phyloP scores from a whole-genome alignment of 768 basidiomycete genomes.

The Kondoa malvinella region DNA sequence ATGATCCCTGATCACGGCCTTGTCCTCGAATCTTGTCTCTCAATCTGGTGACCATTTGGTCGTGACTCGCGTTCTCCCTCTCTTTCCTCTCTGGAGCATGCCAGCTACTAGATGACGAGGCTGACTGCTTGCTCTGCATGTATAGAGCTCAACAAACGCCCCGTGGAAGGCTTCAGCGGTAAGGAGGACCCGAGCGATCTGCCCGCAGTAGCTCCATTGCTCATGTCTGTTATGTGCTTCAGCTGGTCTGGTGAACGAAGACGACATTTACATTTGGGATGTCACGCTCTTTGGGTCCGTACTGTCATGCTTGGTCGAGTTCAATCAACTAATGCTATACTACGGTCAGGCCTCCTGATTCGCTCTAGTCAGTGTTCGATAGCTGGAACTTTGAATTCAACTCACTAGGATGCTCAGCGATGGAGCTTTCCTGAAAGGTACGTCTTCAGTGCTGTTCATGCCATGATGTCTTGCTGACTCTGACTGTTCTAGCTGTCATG shows the following conservation, averaged over 20 bases:
- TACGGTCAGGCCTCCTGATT: conserved; percentile 62
- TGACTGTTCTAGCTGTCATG: not conserved
- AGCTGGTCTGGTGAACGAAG: conserved; percentile 89
- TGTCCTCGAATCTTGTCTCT: no score
- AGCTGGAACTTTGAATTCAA: conserved; percentile 4
- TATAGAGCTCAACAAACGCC: not conserved
- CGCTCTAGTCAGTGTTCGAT: conserved; percentile 71
- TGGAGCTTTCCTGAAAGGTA: conserved; percentile 87
- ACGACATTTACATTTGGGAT: conserved; percentile 93
- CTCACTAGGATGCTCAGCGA: conserved; percentile 41
- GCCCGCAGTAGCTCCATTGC: not conserved
- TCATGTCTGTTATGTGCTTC: not conserved
- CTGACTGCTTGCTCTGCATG: not conserved
- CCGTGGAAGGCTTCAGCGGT: not conserved
- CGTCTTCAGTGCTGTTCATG: conserved; percentile 60
- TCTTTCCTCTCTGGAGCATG: not conserved
- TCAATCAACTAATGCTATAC: not conserved
- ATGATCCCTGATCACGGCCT: no score
- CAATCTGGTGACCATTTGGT: not conserved
- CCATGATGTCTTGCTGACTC: conserved; percentile 10
- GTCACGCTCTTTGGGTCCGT: conserved; percentile 26
- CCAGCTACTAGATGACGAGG: not conserved
- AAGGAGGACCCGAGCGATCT: not conserved
- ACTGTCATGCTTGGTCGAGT: not conserved
- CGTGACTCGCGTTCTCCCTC: not conserved